Evolutionary conservation across 2,329 filamentous ascomycete species (phyloP), one percentile per base, ranked within the genome.

Genomic region (Arachnomyces sp.): DNA sequence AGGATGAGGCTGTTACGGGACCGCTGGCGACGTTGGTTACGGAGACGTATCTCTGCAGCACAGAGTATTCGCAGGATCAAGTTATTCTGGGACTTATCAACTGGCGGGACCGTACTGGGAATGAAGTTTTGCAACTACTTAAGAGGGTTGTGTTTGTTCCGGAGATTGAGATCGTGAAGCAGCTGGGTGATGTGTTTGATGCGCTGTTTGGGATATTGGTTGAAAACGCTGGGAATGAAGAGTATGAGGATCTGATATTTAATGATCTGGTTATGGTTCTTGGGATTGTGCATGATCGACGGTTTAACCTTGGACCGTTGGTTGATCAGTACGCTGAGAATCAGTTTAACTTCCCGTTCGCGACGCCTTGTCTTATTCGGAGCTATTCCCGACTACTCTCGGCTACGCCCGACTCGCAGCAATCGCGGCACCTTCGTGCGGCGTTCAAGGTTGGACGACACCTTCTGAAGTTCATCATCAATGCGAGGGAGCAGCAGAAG

Each of bases 91-190:
- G 86, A 12, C 70, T 98, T 17, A 65, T 96, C 28, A 85, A 82
- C 51, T 96, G 92, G 92, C 86, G 79, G 55, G 82, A 90, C 9
- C 73, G 81, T 31, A 72, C 81, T 0, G 74, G 80, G 34, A 79
- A 81, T 18, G 79, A 89, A 28, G 71, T 96, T 1, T 72, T 84
- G 1, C 73, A 79, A 16, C 68, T 94, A 1, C 67, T 98, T 31
- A 83, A 84, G 57, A 81, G 89, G 49, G 77, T 96, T 36, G 81
- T 89, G 14, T 96, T 96, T 50, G 89, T 98, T 1, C 85, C 92
- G 0, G 92, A 98, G 59, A 94, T 96, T 41, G 93, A 98, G 63
- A 85, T 98, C 28, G 92, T 98, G 46, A 98, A 96, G 67, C 74
- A 96, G 31, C 69, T 96, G 6, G 83, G 77, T 47, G 84, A 94